Evolutionary conservation across 2,329 filamentous ascomycete species (phyloP).

Genomic region (Stagonosporopsis tanaceti): DNA sequence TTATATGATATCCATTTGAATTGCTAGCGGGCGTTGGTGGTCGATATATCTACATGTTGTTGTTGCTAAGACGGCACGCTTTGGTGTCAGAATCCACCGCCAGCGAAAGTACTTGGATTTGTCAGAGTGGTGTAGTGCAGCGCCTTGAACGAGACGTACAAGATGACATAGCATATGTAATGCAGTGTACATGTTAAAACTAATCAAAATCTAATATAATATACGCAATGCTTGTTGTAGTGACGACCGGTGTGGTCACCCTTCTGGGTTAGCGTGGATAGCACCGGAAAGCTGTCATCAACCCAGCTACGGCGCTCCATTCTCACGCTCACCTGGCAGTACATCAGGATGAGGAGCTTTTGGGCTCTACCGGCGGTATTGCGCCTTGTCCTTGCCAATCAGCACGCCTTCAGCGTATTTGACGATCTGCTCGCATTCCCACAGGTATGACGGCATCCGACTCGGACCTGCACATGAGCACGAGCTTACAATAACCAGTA

Average conservation of each 20-base stretch:
- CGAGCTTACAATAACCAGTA: constrained; percentile 63
- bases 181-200: not conserved
- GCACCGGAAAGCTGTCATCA: constrained; percentile 39
- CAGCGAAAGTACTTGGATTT: not conserved
- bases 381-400: constrained; percentile 60
- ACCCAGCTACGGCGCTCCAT: constrained; percentile 13
- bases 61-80: constrained; percentile 1
- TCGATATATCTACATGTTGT: not conserved
- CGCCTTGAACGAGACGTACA: not conserved
- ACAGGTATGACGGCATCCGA: constrained; percentile 65
- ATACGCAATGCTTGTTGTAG: not conserved
- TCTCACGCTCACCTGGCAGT: not conserved
- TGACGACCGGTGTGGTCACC: constrained; percentile 3
- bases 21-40: constrained; percentile 16
- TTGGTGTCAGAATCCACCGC: not conserved
- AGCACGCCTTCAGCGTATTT: constrained; percentile 79
- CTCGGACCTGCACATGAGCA: not conserved
- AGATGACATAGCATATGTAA: not conserved
- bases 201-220: not conserved
- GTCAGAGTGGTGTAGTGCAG: not conserved
- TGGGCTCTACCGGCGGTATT: constrained; percentile 58
- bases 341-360: constrained; percentile 53
- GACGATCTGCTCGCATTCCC: constrained; percentile 88
- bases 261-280: constrained; percentile 15
- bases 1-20: constrained; percentile 16